Base-by-base conservation (phyloP, 179 eudicot species). In the Beta macrorhiza region DNA sequence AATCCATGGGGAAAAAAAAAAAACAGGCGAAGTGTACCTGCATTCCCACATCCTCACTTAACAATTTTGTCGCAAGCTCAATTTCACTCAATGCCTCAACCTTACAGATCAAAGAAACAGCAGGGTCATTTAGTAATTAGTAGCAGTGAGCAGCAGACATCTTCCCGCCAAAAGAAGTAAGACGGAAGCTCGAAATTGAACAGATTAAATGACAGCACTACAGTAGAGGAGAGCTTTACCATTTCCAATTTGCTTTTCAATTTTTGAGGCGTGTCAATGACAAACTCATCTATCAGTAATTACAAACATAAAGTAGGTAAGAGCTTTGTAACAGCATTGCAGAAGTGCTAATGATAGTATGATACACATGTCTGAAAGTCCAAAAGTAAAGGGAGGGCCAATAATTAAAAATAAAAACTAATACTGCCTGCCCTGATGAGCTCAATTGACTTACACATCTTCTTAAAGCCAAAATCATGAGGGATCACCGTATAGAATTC, bases 31-130 rank as follows among this genome's bases (percentile, higher is more conserved):
- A 82, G 67, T 49, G 64, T 87, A 96, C 98, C 99, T 92, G 90
- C 80, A 77, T 81, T 67, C 83, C 91, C 77, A 75, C 85, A 85
- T 89, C 91, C 65, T 91, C 92, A 78, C 78, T 87, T 86, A 94
- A 82, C 89, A 96, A 90, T 85, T 96, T 94, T 73, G 96, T 89
- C 72, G 99, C 99, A 73, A 94, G 86, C 90, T 92, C 97, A 81
- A 96, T 96, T 86, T 96, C 97, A 76, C 97, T 92, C 51, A 96
- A 93, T 64, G 99, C 98, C 89, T 94, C 99, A 87, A 96, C 99
- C 99, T 96, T 75, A 70, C 71, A 79, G 63, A 71, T 77, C 58
- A 68, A 78, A 81, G 67, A 79, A 72, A 73, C 29, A 69, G 37
- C 47, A 70, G 65, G 20, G 73, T 76, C 55, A 78, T 53, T 81